phyloP scores from a whole-genome alignment of 2,329 filamentous ascomycete genomes.

The Cylindrodendrum hubeiense region DNA sequence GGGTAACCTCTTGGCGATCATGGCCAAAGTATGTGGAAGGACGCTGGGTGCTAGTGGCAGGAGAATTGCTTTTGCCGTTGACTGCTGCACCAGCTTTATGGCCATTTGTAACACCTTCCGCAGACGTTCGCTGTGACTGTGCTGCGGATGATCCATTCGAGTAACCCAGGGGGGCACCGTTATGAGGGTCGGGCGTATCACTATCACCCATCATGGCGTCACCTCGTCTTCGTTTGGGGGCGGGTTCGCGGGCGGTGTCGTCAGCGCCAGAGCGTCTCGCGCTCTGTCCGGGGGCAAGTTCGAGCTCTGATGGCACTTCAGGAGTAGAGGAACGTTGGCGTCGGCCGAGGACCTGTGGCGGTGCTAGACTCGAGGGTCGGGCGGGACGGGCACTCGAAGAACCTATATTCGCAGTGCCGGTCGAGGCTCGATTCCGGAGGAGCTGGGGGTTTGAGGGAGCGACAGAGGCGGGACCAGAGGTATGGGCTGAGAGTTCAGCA shows the following conservation, averaged over 20 bases:
- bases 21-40: conserved; percentile 79
- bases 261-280: conserved; percentile 34
- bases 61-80: conserved; percentile 60
- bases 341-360: conserved; percentile 64
- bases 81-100: conserved; percentile 59
- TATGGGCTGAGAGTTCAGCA: conserved; percentile 58
- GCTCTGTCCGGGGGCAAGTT: conserved; percentile 37
- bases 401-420: conserved; percentile 56
- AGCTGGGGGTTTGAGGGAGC: conserved; percentile 40
- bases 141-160: conserved; percentile 58
- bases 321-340: conserved; percentile 62
- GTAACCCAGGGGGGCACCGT: conserved; percentile 61
- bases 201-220: conserved; percentile 73
- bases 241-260: conserved; percentile 31
- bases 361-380: conserved; percentile 42
- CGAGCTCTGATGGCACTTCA: conserved; percentile 49
- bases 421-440: conserved; percentile 44
- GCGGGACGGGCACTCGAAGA: conserved; percentile 48
- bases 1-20: conserved; percentile 90
- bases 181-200: conserved; percentile 63
- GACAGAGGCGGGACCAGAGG: conserved; percentile 21
- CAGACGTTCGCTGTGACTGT: conserved; percentile 35
- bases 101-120: conserved; percentile 58
- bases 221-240: conserved; percentile 68
- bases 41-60: conserved; percentile 24